Base-by-base conservation (phyloP, 2,329 filamentous ascomycete species). In the Aspergillus uvarum region DNA sequence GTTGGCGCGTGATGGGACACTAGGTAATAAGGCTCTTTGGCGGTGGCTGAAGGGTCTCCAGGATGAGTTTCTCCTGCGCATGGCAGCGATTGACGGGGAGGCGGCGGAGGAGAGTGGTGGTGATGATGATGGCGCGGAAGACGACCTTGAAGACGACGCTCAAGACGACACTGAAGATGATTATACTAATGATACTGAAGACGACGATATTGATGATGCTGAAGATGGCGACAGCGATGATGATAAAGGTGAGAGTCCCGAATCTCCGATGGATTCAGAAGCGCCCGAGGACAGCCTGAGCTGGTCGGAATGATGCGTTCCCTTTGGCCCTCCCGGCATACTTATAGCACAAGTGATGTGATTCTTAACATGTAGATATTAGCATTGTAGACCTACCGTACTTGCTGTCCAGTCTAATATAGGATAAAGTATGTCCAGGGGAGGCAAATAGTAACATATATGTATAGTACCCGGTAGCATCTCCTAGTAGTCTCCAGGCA, bases 11-110 rank as follows among this genome's bases (percentile, higher is more conserved):
- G 80, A 86, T 16, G 88, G 89, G 0, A 81, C 79, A 0, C 88
- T 93, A 80, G 81, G 88, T 32, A 85, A 88, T 0, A 81, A 83
- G 2, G 81, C 85, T 0, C 76, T 96, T 31, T 77, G 80, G 21
- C 79, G 77, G 49, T 92, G 90, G 82, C 74, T 95, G 49, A 79
- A 77, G 57, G 83, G 83, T 61, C 74, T 95, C 12, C 91, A 94
- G 71, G 83, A 83, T 52, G 90, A 96, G 56, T 96, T 96, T 68
- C 82, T 90, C 7, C 67, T 81, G 4, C 80, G 85, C 7, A 93
- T 96, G 90, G 82, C 85, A 22, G 82, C 81, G 1, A 84, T 92
- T 29, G 86, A 90, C 51, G 68, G 65, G 4, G 74, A 78, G 11
- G 61, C 68, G 29, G 65, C 59, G 16, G 60, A 54, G 16, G 60